These are phyloP conservation scores for Pascua guehoae DNA, from an alignment of 1,284 basidiomycete species.

Conservation along the genomic window DNA sequence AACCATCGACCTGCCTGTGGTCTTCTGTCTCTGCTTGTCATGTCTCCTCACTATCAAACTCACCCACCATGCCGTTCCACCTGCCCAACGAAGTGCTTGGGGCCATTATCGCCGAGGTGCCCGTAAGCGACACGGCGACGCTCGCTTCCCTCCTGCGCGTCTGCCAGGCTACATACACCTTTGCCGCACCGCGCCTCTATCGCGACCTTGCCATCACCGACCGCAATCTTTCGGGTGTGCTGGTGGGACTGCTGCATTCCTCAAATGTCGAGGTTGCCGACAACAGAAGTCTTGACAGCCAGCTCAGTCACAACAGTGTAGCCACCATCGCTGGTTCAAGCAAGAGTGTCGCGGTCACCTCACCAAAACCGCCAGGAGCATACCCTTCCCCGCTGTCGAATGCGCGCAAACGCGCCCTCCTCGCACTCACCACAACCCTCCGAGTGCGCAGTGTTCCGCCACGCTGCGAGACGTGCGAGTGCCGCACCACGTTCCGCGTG, in stretches of 20 bases:
- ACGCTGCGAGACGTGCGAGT: not conserved
- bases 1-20: no score
- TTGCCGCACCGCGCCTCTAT: conserved; percentile 11
- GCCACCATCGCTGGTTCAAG: not conserved
- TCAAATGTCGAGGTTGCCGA: not conserved
- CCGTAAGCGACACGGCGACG: not conserved
- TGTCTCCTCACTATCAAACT: not conserved
- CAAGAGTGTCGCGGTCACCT: not conserved
- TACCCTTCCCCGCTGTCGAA: conserved; percentile 7
- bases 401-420: conserved; percentile 10
- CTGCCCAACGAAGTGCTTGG: conserved; percentile 10
- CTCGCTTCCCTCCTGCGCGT: conserved; percentile 8
- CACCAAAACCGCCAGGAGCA: not conserved
- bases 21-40: not conserved
- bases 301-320: not conserved
- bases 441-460: not conserved
- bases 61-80: not conserved
- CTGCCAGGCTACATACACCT: conserved; percentile 5
- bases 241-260: conserved; percentile 1
- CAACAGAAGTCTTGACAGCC: not conserved
- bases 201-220: conserved; percentile 8
- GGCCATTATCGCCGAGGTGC: conserved; percentile 4
- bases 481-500: not conserved
- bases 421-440: conserved; percentile 3
- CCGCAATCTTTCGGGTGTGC: conserved; percentile 1